Evolutionary conservation across 345 rosid species (phyloP).

Genomic region (Acer campestre): DNA sequence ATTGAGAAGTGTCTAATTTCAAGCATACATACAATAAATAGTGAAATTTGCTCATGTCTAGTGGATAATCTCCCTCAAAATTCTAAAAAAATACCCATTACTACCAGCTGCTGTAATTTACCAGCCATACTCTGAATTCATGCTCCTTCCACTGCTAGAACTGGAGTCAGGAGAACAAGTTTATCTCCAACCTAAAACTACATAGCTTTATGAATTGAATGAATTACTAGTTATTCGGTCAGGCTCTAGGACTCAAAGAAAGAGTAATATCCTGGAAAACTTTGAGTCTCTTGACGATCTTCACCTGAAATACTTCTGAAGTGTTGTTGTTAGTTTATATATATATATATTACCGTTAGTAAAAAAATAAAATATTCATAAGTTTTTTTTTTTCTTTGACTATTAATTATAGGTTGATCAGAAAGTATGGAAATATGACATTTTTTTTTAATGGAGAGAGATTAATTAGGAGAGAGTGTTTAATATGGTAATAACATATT

Average conservation of each 20-base stretch:
- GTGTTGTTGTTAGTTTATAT: not conserved
- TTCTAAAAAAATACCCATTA: not conserved
- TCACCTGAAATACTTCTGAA: slow-evolving; percentile 29
- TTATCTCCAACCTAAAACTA: slow-evolving; percentile 63
- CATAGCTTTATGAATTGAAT: slow-evolving; percentile 22
- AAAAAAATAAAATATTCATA: no score
- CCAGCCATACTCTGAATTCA: not conserved
- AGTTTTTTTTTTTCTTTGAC: no score
- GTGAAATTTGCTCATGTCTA: not conserved
- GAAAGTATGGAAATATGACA: no score
- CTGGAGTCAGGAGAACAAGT: slow-evolving; percentile 67
- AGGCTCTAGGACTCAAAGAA: slow-evolving; percentile 74
- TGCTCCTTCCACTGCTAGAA: slow-evolving; percentile 14
- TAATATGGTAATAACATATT: no score
- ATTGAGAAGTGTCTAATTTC: slow-evolving; percentile 19
- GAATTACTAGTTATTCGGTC: slow-evolving; percentile 20
- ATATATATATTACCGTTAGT: no score
- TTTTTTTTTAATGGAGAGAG: no score
- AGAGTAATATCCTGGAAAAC: slow-evolving; percentile 86
- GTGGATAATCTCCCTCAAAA: not conserved
- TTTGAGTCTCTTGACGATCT: slow-evolving; percentile 73
- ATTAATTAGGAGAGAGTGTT: no score
- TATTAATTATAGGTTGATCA: no score
- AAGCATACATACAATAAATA: slow-evolving; percentile 12
- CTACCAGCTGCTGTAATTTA: not conserved